Conservation (phyloP, 495 filamentous ascomycete species). For the Cairneyella variabilis region DNA sequence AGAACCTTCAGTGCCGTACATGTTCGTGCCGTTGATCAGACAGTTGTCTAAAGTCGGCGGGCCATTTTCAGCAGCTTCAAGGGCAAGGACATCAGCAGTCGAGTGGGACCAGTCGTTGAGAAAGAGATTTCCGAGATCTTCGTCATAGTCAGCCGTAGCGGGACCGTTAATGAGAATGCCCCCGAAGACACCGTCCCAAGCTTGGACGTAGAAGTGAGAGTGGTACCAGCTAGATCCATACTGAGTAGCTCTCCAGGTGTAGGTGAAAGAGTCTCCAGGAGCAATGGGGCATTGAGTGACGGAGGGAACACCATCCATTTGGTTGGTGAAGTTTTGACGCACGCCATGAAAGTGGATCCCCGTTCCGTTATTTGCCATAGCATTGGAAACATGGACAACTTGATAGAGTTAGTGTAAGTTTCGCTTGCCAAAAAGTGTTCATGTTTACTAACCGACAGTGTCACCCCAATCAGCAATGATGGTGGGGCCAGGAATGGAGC, state of each 20-base stretch:
- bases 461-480: slow-evolving; percentile 31
- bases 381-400: slow-evolving; percentile 11
- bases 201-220: slow-evolving; percentile 51
- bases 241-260: slow-evolving; percentile 38
- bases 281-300: slow-evolving; percentile 42
- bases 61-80: slow-evolving; percentile 27
- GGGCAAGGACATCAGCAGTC: slow-evolving; percentile 32
- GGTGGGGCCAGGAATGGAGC: slow-evolving; percentile 36
- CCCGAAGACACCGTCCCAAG: slow-evolving; percentile 43
- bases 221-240: slow-evolving; percentile 46
- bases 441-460: slow-evolving; percentile 32
- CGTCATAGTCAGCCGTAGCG: slow-evolving; percentile 32
- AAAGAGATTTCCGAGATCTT: slow-evolving; percentile 15
- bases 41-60: slow-evolving; percentile 37
- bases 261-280: slow-evolving; percentile 37
- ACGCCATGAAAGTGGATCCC: slow-evolving; percentile 53
- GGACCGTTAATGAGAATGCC: slow-evolving; percentile 36
- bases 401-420: not conserved
- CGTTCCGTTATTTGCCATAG: slow-evolving; percentile 20
- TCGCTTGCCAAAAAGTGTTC: slow-evolving; percentile 34
- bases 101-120: slow-evolving; percentile 26
- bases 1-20: slow-evolving; percentile 46
- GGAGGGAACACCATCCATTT: slow-evolving; percentile 37
- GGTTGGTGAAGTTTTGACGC: slow-evolving; percentile 33
- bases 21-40: too few species aligned